Conservation (phyloP, 2,329 filamentous ascomycete species). For the Aspergillus sojae region DNA sequence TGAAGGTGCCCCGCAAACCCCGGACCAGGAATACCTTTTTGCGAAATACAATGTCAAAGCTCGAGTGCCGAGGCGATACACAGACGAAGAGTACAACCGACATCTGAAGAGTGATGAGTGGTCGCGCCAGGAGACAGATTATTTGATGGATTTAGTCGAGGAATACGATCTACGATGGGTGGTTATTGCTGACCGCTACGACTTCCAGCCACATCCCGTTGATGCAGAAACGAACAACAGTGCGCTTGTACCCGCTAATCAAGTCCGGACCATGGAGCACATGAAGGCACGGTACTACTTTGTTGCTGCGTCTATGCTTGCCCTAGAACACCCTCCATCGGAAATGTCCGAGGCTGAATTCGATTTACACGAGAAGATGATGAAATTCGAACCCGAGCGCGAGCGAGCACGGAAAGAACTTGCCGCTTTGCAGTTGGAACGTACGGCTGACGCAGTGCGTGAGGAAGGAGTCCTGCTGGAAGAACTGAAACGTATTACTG, state of each 20-base stretch:
- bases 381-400: conserved; percentile 78
- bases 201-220: conserved; percentile 53
- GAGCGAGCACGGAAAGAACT: conserved; percentile 83
- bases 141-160: conserved; percentile 72
- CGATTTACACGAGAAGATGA: conserved; percentile 78
- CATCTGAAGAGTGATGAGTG: conserved; percentile 76
- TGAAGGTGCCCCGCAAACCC: conserved; percentile 33
- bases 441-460: conserved; percentile 82
- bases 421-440: conserved; percentile 74
- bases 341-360: conserved; percentile 89
- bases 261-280: conserved; percentile 77
- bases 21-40: conserved; percentile 62
- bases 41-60: conserved; percentile 86
- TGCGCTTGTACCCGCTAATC: conserved; percentile 42
- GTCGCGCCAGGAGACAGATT: conserved; percentile 93
- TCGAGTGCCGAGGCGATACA: conserved; percentile 73
- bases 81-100: conserved; percentile 80
- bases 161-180: conserved; percentile 90
- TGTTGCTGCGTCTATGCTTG: conserved; percentile 80
- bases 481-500: conserved; percentile 89
- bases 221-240: conserved; percentile 32
- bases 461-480: conserved; percentile 89
- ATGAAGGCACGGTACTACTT: conserved; percentile 90
- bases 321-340: conserved; percentile 74
- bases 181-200: conserved; percentile 89